Evolutionary conservation across 2,329 filamentous ascomycete species (phyloP).

Genomic region (Calonectria fujianensis): DNA sequence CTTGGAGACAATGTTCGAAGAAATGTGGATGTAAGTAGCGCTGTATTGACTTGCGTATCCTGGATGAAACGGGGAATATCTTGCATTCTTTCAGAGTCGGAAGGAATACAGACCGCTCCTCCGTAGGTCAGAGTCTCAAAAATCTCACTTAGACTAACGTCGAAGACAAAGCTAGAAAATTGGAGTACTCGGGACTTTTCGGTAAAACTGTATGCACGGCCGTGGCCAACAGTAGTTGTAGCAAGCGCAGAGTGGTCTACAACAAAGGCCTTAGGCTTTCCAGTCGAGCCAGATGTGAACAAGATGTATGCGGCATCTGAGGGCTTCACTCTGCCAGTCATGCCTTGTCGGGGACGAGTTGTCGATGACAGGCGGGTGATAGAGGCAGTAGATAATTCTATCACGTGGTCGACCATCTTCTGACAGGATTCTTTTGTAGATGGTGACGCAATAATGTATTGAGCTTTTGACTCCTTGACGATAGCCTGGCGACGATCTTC

Average conservation of each 20-base stretch:
- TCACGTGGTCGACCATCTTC: slow-evolving; percentile 4
- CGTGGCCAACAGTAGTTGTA: slow-evolving; percentile 23
- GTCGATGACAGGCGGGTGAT: neutral
- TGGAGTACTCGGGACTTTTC: slow-evolving; percentile 42
- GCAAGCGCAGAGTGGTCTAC: slow-evolving; percentile 38
- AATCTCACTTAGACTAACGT: slow-evolving; percentile 62
- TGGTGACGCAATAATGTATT: slow-evolving; percentile 15
- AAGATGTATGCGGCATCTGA: slow-evolving; percentile 60
- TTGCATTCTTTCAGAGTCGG: slow-evolving; percentile 57
- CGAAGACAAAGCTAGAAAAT: slow-evolving; percentile 60
- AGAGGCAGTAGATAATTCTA: slow-evolving; percentile 8
- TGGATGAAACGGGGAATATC: slow-evolving; percentile 28
- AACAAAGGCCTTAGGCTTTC: slow-evolving; percentile 72
- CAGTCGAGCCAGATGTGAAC: slow-evolving; percentile 75
- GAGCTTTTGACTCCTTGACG: neutral
- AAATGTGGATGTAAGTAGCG: slow-evolving; percentile 15
- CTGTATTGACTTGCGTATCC: neutral
- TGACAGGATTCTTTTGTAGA: neutral
- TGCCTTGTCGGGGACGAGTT: neutral
- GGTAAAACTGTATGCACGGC: slow-evolving; percentile 17
- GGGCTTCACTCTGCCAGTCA: neutral
- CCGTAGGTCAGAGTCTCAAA: slow-evolving; percentile 62
- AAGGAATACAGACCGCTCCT: slow-evolving; percentile 62
- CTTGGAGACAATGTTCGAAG: slow-evolving; percentile 13
- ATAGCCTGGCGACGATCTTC: slow-evolving; percentile 43